A percentile compares a stretch with the other conserved stretches of the same genome.
phyloP scores from a whole-genome alignment of 2,329 filamentous ascomycete genomes.

The Xylariaceae sp. region DNA sequence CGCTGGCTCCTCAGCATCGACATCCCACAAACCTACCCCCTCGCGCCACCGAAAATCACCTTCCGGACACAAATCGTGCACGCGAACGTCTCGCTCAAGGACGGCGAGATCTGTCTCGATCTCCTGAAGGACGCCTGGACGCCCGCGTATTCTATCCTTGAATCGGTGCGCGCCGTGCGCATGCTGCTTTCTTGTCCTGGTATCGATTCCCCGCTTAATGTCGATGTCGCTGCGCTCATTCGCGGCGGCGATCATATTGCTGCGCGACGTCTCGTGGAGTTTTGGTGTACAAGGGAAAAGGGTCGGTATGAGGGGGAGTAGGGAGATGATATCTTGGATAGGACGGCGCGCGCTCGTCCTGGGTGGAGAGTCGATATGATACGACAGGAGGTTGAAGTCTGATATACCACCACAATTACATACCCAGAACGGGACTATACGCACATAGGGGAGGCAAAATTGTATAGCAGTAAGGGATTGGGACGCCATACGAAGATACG shows the following conservation, averaged over 20 bases:
- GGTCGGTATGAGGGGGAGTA: constrained; percentile 45
- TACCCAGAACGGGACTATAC: no score
- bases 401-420: not conserved
- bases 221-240: constrained; percentile 69
- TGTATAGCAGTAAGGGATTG: not conserved
- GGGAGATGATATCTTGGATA: not conserved
- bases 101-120: constrained; percentile 91
- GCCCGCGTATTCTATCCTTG: constrained; percentile 74
- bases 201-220: constrained; percentile 70
- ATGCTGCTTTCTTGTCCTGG: constrained; percentile 64
- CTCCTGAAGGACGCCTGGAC: constrained; percentile 76
- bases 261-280: constrained; percentile 64
- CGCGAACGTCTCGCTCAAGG: constrained; percentile 65
- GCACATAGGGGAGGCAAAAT: no score
- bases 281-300: constrained; percentile 52
- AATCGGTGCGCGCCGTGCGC: constrained; percentile 67
- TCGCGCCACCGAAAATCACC: constrained; percentile 66
- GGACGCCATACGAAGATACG: constrained; percentile 8
- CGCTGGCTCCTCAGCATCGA: constrained; percentile 76
- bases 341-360: no score
- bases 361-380: no score
- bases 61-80: constrained; percentile 85
- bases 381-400: no score
- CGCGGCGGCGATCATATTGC: constrained; percentile 63
- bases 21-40: constrained; percentile 74